phyloP scores from a whole-genome alignment of 2,329 filamentous ascomycete species.

The Neoscytalidium dimidiatum region DNA sequence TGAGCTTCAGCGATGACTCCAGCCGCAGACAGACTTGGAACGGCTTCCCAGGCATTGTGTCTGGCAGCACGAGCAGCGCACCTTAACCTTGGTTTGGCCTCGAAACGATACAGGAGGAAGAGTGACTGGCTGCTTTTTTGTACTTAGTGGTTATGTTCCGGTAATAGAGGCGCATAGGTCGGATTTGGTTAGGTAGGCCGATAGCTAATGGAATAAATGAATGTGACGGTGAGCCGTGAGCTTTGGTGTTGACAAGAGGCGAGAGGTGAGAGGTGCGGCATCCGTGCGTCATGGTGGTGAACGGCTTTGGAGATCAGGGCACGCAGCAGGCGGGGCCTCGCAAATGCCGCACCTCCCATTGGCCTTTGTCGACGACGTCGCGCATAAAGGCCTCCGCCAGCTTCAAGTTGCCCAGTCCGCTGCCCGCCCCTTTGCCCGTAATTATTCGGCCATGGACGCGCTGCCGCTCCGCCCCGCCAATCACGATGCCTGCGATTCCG shows the following conservation, averaged over 20 bases:
- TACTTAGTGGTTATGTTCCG: background rate
- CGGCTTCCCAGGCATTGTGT: background rate
- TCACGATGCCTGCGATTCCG: background rate
- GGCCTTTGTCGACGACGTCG: background rate
- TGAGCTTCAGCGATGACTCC: background rate
- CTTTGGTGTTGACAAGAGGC: background rate
- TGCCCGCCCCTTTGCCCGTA: background rate
- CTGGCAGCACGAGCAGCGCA: background rate
- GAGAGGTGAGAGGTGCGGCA: background rate
- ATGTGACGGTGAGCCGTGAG: background rate
- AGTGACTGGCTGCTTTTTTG: background rate
- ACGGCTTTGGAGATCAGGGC: background rate
- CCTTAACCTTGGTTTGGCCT: background rate
- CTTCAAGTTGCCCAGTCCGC: background rate
- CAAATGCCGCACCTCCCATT: background rate
- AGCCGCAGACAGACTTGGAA: slow-evolving; percentile 16
- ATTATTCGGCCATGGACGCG: background rate
- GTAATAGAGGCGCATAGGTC: background rate
- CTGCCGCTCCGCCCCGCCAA: slow-evolving; percentile 10
- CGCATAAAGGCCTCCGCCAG: background rate
- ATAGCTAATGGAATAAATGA: background rate
- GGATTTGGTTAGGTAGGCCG: background rate
- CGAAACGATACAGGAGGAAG: background rate
- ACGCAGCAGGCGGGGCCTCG: background rate
- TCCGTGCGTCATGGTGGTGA: background rate